Conservation (phyloP, 441 rosid genomes). For the Cnidoscolus chayamansa region DNA sequence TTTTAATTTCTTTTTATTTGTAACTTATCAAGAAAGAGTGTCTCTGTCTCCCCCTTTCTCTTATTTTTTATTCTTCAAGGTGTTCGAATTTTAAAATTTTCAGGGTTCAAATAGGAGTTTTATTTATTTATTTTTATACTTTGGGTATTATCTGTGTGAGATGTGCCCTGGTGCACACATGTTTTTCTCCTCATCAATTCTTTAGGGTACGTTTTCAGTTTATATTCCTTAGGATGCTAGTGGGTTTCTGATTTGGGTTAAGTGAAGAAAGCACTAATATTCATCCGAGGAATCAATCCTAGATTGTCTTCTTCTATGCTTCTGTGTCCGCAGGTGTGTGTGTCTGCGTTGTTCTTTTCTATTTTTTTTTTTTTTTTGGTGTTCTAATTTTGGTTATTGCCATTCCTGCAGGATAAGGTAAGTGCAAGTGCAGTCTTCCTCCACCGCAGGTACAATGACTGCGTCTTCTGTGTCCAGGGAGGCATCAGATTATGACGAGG, state of each 20-base stretch:
- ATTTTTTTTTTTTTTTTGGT: background rate
- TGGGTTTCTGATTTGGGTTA: conserved; percentile 5
- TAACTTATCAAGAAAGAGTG: conserved; percentile 20
- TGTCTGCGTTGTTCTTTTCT: conserved; percentile 5
- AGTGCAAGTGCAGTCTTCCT: conserved; percentile 3
- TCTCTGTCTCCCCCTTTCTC: conserved; percentile 6
- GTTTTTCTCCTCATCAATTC: background rate
- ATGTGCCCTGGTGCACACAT: background rate
- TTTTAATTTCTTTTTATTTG: conserved; percentile 23
- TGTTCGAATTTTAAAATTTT: background rate
- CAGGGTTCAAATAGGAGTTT: conserved; percentile 11
- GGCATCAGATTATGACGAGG: conserved; percentile 74
- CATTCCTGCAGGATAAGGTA: conserved; percentile 31
- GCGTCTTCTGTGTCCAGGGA: conserved; percentile 52
- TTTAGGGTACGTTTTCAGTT: background rate
- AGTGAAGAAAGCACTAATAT: conserved; percentile 2
- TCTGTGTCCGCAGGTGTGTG: background rate
- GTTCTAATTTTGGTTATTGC: conserved; percentile 20
- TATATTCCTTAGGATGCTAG: background rate
- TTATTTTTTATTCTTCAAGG: conserved; percentile 14
- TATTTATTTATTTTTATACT: background rate
- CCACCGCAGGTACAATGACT: conserved; percentile 50
- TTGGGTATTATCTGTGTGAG: background rate
- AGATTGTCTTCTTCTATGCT: conserved; percentile 1
- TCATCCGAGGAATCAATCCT: background rate